Evolutionary conservation across 2,329 filamentous ascomycete species (phyloP).

Genomic region (Capronia coronata): DNA sequence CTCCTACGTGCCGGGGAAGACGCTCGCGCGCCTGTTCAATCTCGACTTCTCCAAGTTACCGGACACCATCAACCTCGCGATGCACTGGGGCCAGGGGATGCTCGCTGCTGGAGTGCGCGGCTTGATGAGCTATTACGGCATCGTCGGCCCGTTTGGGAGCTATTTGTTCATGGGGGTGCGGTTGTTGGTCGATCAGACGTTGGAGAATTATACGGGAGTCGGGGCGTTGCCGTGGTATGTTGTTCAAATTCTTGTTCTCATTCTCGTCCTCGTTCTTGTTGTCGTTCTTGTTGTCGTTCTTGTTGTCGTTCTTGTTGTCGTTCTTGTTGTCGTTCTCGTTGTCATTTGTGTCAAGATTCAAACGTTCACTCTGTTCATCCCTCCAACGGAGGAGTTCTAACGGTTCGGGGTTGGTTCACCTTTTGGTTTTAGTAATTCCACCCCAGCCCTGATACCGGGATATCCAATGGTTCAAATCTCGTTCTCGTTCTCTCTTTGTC

Average conservation of each 20-base stretch:
- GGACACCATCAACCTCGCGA: constrained; percentile 29
- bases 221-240: constrained; percentile 31
- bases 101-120: constrained; percentile 29
- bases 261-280: no score
- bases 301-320: no score
- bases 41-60: constrained; percentile 25
- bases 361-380: no score
- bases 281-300: no score
- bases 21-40: constrained; percentile 29
- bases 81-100: constrained; percentile 30
- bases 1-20: constrained; percentile 33
- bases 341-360: no score
- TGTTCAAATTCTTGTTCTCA: not conserved
- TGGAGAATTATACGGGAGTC: constrained; percentile 31
- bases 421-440: no score
- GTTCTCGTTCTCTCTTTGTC: no score
- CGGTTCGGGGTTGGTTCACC: no score
- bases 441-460: no score
- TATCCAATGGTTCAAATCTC: no score
- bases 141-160: constrained; percentile 31
- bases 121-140: constrained; percentile 31
- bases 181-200: constrained; percentile 31
- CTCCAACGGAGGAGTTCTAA: no score
- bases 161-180: constrained; percentile 32
- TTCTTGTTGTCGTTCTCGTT: no score